A percentile compares a stretch with the other conserved stretches of the same genome.
phyloP scores from a whole-genome alignment of 176 grass and related monocot species.

The Zoysia japonica region DNA sequence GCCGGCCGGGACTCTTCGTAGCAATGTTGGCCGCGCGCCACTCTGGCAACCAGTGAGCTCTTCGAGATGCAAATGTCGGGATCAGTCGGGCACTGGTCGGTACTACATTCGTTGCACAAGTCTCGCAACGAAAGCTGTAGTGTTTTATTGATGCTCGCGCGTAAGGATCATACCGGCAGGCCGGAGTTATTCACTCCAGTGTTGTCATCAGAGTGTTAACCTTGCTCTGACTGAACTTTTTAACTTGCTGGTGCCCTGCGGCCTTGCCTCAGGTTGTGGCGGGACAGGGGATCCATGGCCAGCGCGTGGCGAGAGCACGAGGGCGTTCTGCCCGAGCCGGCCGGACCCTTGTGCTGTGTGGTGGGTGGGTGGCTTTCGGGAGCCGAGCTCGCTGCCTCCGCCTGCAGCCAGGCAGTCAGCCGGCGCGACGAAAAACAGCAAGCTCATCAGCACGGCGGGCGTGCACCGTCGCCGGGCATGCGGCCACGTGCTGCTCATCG shows the following conservation, averaged over 20 bases:
- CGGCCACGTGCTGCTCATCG: constrained; percentile 37
- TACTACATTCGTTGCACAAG: not conserved
- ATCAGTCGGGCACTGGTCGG: constrained; percentile 2
- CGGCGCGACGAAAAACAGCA: not conserved
- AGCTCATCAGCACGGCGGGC: not conserved
- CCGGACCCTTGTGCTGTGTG: not conserved
- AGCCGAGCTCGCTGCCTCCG: constrained; percentile 43
- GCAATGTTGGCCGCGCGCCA: not conserved
- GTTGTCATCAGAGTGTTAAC: not conserved
- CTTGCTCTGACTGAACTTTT: not conserved
- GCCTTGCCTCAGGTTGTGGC: not conserved
- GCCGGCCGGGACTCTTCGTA: not conserved
- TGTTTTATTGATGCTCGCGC: not conserved
- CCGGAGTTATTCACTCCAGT: not conserved
- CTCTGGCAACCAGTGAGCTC: constrained; percentile 3
- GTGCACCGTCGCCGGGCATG: not conserved
- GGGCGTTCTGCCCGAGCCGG: constrained; percentile 53
- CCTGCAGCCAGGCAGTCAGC: not conserved
- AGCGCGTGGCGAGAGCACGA: constrained; percentile 28
- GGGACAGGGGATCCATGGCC: not conserved
- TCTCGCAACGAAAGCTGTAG: not conserved
- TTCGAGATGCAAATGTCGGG: constrained; percentile 17
- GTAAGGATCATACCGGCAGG: too few relatives aligned
- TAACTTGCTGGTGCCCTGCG: not conserved
- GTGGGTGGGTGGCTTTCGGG: constrained; percentile 60